Evolutionary conservation across 2,329 filamentous ascomycete genomes (phyloP).

Genomic region (Colletotrichum cuscutae): DNA sequence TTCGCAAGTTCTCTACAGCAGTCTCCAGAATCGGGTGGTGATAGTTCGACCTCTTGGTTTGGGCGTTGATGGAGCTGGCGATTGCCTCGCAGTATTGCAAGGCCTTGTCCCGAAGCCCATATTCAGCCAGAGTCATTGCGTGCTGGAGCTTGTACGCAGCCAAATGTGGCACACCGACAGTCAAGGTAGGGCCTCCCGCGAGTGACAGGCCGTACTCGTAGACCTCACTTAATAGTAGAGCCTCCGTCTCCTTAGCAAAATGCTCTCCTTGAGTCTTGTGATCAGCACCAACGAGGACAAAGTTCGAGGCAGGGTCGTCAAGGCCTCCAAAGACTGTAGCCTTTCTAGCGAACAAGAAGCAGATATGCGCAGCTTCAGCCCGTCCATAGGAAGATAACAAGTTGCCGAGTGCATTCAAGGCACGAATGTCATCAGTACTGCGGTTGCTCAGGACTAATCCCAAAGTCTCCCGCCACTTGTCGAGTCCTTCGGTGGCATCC

Average conservation of each 20-base stretch:
- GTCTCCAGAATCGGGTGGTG: constrained; percentile 80
- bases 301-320: constrained; percentile 81
- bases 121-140: constrained; percentile 84
- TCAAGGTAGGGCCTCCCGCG: constrained; percentile 60
- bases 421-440: constrained; percentile 80
- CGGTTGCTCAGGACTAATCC: constrained; percentile 89
- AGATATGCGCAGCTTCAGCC: constrained; percentile 91
- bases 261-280: constrained; percentile 77
- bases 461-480: constrained; percentile 94
- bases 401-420: constrained; percentile 82
- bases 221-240: constrained; percentile 93
- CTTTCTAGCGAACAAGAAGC: constrained; percentile 85
- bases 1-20: constrained; percentile 84
- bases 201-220: constrained; percentile 92
- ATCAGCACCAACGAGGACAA: constrained; percentile 88
- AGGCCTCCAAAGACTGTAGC: constrained; percentile 80
- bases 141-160: constrained; percentile 92
- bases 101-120: constrained; percentile 84
- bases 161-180: constrained; percentile 79
- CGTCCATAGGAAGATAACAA: constrained; percentile 87
- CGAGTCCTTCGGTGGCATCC: constrained; percentile 84
- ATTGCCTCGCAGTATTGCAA: constrained; percentile 93
- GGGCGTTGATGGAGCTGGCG: constrained; percentile 77
- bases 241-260: constrained; percentile 83
- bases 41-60: constrained; percentile 87